A percentile compares a stretch with the other conserved stretches of the same genome.
Evolutionary conservation across 2,329 filamentous ascomycete species (phyloP).

Genomic region (Penicillium sp.): DNA sequence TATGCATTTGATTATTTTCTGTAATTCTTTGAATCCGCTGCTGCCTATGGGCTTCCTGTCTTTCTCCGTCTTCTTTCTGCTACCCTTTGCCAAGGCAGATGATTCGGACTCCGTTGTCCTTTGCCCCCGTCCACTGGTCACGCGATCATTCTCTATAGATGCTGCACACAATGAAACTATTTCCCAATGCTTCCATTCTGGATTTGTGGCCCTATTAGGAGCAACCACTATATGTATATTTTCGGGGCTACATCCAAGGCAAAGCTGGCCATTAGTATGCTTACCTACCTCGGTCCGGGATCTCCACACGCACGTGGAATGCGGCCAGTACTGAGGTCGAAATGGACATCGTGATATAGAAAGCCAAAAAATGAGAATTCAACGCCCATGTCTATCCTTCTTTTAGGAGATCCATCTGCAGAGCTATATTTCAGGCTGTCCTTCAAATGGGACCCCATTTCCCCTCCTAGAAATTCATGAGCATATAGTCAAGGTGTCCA

Average conservation of each 20-base stretch:
- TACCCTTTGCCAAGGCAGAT: slow-evolving; percentile 6
- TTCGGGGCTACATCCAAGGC: no score
- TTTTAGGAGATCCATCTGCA: no score
- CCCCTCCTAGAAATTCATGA: no score
- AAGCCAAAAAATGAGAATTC: no score
- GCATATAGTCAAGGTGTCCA: no score
- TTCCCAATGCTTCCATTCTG: neutral
- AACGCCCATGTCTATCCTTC: no score
- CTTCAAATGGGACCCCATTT: no score
- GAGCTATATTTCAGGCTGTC: no score
- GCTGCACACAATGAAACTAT: neutral
- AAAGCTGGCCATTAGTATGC: neutral
- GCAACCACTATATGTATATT: no score
- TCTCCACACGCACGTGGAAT: neutral
- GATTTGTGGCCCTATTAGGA: neutral
- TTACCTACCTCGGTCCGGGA: neutral
- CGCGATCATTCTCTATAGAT: slow-evolving; percentile 12
- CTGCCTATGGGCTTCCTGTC: slow-evolving; percentile 7
- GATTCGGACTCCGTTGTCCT: slow-evolving; percentile 10
- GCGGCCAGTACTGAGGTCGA: no score
- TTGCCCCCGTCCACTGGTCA: neutral
- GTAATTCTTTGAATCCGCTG: slow-evolving; percentile 15
- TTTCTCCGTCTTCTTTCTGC: neutral
- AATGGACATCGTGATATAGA: no score
- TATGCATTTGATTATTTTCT: slow-evolving; percentile 15